A percentile compares a stretch with the other conserved stretches of the same genome.
Conservation (phyloP, 495 filamentous ascomycete genomes). For the Hyphodiscus hymeniophilus region DNA sequence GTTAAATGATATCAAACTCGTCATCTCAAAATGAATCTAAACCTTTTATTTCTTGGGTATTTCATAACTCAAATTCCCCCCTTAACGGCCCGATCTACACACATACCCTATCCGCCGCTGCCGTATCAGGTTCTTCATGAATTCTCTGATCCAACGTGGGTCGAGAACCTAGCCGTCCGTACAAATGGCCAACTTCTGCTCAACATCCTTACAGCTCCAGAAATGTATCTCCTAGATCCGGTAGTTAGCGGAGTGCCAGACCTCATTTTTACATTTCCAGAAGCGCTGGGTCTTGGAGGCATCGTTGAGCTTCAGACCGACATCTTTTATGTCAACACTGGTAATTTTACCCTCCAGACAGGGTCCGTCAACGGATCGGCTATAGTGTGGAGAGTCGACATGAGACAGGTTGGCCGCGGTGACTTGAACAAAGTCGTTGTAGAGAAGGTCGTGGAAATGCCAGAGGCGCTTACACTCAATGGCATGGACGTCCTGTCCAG, state of each 20-base stretch:
- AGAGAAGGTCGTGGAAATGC: conserved; percentile 24
- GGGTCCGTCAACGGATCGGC: conserved; percentile 26
- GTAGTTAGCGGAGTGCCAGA: conserved; percentile 18
- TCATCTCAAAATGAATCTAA: no score
- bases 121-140: conserved; percentile 9
- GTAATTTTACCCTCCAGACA: conserved; percentile 23
- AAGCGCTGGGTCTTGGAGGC: conserved; percentile 26
- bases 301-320: conserved; percentile 32
- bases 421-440: conserved; percentile 7
- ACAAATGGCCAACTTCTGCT: conserved; percentile 37
- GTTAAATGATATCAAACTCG: no score
- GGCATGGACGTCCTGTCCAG: conserved; percentile 23
- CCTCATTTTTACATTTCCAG: conserved; percentile 32
- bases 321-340: conserved; percentile 31
- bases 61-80: no score
- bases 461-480: conserved; percentile 31
- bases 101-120: neutral
- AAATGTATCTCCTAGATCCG: conserved; percentile 24
- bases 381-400: conserved; percentile 25
- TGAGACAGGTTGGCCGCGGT: conserved; percentile 9
- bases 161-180: conserved; percentile 39
- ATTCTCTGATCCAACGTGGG: conserved; percentile 24
- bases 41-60: no score
- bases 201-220: conserved; percentile 26
- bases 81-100: no score